These are phyloP conservation scores for Coemansia sp. DNA, from an alignment of 192 early-diverging fungal species.

Conservation along the genomic window DNA sequence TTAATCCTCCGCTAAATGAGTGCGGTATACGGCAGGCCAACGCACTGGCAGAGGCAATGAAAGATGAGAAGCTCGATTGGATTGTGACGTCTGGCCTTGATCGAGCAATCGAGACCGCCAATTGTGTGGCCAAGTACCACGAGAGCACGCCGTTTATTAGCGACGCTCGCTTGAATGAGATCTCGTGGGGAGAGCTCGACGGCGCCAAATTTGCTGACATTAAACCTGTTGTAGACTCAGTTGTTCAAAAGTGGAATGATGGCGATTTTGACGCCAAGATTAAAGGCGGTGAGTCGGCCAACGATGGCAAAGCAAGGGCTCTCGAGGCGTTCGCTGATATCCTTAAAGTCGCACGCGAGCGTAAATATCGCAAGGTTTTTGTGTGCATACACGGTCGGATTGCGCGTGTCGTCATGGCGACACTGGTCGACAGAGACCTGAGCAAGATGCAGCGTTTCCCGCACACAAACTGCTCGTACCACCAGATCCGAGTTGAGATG, in stretches of 20 bases:
- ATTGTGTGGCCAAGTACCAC: slow-evolving; percentile 22
- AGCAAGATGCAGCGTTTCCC: slow-evolving; percentile 27
- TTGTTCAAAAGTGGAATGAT: slow-evolving; percentile 15
- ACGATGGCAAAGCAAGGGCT: slow-evolving; percentile 28
- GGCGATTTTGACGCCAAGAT: slow-evolving; percentile 44
- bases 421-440: slow-evolving; percentile 40
- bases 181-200: slow-evolving; percentile 44
- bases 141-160: slow-evolving; percentile 15
- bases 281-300: slow-evolving; percentile 37
- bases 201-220: slow-evolving; percentile 18
- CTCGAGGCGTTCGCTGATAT: slow-evolving; percentile 26
- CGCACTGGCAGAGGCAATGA: slow-evolving; percentile 25
- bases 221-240: slow-evolving; percentile 7
- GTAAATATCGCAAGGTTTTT: slow-evolving; percentile 14
- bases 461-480: slow-evolving; percentile 47
- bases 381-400: slow-evolving; percentile 47
- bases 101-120: slow-evolving; percentile 39
- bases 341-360: slow-evolving; percentile 8
- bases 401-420: slow-evolving; percentile 44
- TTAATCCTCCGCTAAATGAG: slow-evolving; percentile 35
- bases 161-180: slow-evolving; percentile 43
- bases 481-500: slow-evolving; percentile 32
- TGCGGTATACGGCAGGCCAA: slow-evolving; percentile 27
- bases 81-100: slow-evolving; percentile 31
- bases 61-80: slow-evolving; percentile 33